phyloP scores from a whole-genome alignment of 192 early-diverging fungal genomes.

The Allomyces macrogynus region DNA sequence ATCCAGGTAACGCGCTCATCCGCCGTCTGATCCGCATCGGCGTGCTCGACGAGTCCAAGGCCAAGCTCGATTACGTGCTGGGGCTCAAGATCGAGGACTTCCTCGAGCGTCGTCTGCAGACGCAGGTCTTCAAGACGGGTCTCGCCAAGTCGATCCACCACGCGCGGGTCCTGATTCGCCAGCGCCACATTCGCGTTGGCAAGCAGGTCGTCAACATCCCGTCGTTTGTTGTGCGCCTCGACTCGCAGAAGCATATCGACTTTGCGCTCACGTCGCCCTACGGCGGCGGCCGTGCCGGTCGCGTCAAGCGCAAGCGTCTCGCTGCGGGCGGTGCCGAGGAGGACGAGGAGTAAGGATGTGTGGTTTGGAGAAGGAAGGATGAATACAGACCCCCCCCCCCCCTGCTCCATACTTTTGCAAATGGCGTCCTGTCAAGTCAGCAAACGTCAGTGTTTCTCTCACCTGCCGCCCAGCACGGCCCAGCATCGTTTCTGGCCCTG shows the following conservation, averaged over 20 bases:
- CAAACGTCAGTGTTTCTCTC: no score
- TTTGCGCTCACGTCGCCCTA: conserved; percentile 70
- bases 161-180: conserved; percentile 92
- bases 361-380: no score
- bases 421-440: no score
- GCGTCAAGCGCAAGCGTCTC: conserved; percentile 86
- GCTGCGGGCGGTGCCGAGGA: conserved; percentile 40
- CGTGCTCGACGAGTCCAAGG: conserved; percentile 92
- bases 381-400: no score
- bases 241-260: conserved; percentile 56
- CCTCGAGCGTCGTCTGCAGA: conserved; percentile 93
- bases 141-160: conserved; percentile 98
- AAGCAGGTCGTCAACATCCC: conserved; percentile 96
- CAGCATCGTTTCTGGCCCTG: no score
- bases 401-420: no score
- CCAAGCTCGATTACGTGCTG: conserved; percentile 97
- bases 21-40: conserved; percentile 95
- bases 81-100: conserved; percentile 96
- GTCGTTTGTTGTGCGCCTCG: conserved; percentile 82
- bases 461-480: no score
- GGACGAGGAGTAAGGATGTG: conserved; percentile 37
- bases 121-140: conserved; percentile 96
- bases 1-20: conserved; percentile 69
- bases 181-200: conserved; percentile 96
- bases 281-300: conserved; percentile 95